Evolutionary conservation across 805 yeast species (phyloP).

Genomic region (Metschnikowia koreensis): DNA sequence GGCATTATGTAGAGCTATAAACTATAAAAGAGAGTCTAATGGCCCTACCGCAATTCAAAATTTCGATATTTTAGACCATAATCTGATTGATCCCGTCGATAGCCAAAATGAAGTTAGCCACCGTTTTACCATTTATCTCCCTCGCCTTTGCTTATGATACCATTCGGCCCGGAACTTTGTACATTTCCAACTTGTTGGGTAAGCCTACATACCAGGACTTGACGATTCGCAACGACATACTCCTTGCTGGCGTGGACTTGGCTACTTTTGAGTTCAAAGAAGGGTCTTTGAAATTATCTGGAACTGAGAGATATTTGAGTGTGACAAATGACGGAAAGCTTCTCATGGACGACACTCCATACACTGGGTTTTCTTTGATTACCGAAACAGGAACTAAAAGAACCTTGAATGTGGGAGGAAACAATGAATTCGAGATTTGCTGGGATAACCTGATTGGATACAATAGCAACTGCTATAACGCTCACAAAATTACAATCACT

Average conservation of each 20-base stretch:
- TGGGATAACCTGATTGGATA: constrained; percentile 7
- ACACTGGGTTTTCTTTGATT: neutral
- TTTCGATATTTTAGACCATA: too few relatives aligned
- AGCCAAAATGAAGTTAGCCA: neutral
- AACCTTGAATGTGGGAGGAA: neutral
- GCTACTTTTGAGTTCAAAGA: neutral
- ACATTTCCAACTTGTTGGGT: neutral
- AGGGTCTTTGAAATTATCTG: neutral
- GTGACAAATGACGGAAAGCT: neutral
- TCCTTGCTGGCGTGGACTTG: neutral
- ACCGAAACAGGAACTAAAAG: neutral
- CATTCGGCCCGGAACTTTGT: constrained; percentile 7
- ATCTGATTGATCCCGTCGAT: too few relatives aligned
- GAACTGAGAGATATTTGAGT: neutral
- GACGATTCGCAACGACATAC: neutral
- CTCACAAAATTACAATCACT: neutral
- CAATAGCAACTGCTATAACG: constrained; percentile 4
- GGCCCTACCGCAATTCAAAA: too few relatives aligned
- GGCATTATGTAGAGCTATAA: too few relatives aligned
- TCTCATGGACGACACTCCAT: neutral
- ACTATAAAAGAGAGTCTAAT: neutral
- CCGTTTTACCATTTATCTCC: neutral
- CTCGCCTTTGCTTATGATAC: neutral
- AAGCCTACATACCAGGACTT: neutral
- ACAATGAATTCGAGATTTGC: constrained; percentile 4